Base-by-base conservation (phyloP, 495 filamentous ascomycete genomes). In the Rhypophila decipiens region DNA sequence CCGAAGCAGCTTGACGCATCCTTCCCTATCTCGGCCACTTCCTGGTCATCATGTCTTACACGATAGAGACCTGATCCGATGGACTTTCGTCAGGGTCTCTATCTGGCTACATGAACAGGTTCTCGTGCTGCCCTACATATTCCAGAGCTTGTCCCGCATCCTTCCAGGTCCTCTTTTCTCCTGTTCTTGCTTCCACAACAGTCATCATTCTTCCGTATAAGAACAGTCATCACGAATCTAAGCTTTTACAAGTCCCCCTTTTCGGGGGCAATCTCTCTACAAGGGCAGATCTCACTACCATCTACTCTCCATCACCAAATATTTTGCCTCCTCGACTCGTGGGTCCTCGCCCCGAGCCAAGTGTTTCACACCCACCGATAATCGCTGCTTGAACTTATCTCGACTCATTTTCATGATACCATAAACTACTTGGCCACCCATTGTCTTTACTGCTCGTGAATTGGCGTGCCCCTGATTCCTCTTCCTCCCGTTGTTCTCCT, bases 261-360 rank as follows among this genome's bases (percentile, higher is more conserved):
- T 47, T 27, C 46, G 59, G 59, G 59, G 59, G 56, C 42, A 55
- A 40, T 47, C 22, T 39, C 35, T 29, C 12, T 39, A 39, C 31
- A 40, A 46, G 47, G 51, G 55, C 44, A 48, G 27, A 36, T n/a
- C n/a, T n/a, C n/a, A n/a, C n/a, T n/a, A n/a, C n/a, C n/a, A n/a
- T n/a, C n/a, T n/a, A n/a, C n/a, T n/a, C n/a, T n/a, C n/a, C n/a
- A n/a, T n/a, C n/a, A n/a, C n/a, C n/a, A n/a, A n/a, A n/a, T n/a
- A n/a, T n/a, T n/a, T n/a, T n/a, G n/a, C n/a, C n/a, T n/a, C n/a
- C n/a, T n/a, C n/a, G n/a, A n/a, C n/a, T n/a, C n/a, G n/a, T n/a
- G n/a, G n/a, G n/a, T n/a, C n/a, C n/a, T n/a, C n/a, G n/a, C n/a
- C n/a, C n/a, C n/a, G n/a, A n/a, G n/a, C n/a, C n/a, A n/a, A n/a